Percentiles rank a stretch among this genome's conserved stretches.
Conservation (phyloP, 768 basidiomycete species). For the Amanita phalloides region DNA sequence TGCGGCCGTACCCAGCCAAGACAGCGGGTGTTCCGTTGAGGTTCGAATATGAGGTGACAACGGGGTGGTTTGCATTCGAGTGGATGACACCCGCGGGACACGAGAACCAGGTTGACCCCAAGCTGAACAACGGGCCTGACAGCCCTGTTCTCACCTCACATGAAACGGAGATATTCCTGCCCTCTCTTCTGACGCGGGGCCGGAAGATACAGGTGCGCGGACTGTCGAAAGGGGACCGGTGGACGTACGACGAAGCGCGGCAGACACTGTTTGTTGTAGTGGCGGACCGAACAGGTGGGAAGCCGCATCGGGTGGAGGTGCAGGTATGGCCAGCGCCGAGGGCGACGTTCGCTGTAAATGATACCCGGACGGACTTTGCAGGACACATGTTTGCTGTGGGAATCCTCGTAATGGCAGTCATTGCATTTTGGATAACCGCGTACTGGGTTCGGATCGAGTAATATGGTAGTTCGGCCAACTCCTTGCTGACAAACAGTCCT, state of each 20-base stretch:
- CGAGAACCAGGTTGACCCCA: not conserved
- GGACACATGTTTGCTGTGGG: not conserved
- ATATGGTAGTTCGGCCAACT: not conserved
- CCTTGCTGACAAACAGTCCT: no score
- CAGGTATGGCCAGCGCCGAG: constrained; percentile 43
- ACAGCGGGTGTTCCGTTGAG: constrained; percentile 73
- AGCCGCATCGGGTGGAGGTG: constrained; percentile 40
- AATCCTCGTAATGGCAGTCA: not conserved
- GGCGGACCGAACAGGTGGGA: constrained; percentile 29
- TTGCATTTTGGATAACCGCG: not conserved
- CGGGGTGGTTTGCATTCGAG: constrained; percentile 51
- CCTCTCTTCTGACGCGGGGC: constrained; percentile 46
- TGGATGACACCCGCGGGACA: constrained; percentile 39
- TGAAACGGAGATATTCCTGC: constrained; percentile 81
- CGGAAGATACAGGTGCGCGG: constrained; percentile 51
- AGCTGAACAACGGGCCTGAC: constrained; percentile 8
- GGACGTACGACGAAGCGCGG: constrained; percentile 46
- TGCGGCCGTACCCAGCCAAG: constrained; percentile 88
- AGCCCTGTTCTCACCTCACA: constrained; percentile 28
- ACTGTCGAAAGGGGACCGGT: constrained; percentile 37
- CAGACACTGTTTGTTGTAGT: constrained; percentile 71
- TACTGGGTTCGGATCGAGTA: constrained; percentile 1
- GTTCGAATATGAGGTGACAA: constrained; percentile 72
- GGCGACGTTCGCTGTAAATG: constrained; percentile 42
- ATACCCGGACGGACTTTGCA: constrained; percentile 52